phyloP scores from a whole-genome alignment of 768 basidiomycete genomes.

The Rhodotorula babjevae region DNA sequence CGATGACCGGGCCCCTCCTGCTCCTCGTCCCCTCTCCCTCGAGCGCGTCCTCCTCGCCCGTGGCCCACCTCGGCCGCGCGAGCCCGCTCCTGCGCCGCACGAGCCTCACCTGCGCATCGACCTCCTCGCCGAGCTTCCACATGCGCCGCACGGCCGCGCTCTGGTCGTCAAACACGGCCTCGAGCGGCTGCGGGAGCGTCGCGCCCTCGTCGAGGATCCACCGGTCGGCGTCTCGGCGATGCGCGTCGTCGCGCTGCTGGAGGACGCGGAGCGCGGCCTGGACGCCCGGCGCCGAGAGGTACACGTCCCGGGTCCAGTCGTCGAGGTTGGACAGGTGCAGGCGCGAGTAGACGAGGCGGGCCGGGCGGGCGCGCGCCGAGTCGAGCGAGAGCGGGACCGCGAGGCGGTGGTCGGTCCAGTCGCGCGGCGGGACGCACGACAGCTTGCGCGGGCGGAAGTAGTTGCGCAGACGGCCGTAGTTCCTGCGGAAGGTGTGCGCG shows the following conservation, averaged over 20 bases:
- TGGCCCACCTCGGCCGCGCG: neutral
- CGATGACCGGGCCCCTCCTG: slow-evolving; percentile 18
- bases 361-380: neutral
- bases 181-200: slow-evolving; percentile 14
- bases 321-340: slow-evolving; percentile 22
- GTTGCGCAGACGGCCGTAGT: slow-evolving; percentile 26
- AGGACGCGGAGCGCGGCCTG: neutral
- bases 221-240: neutral
- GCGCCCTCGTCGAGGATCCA: slow-evolving; percentile 19
- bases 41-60: neutral
- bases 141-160: neutral
- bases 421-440: slow-evolving; percentile 18
- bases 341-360: slow-evolving; percentile 17
- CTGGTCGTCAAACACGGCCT: slow-evolving; percentile 9
- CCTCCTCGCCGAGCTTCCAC: slow-evolving; percentile 1
- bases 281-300: neutral
- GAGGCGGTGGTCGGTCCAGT: slow-evolving; percentile 25
- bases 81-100: neutral
- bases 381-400: slow-evolving; percentile 17
- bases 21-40: neutral
- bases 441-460: slow-evolving; percentile 17
- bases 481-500: neutral
- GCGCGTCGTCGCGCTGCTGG: neutral
- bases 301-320: slow-evolving; percentile 26
- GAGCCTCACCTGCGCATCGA: neutral